A percentile compares a stretch with the other conserved stretches of the same genome.
Conservation (phyloP, 2,329 filamentous ascomycete genomes). For the Acarospora socialis region DNA sequence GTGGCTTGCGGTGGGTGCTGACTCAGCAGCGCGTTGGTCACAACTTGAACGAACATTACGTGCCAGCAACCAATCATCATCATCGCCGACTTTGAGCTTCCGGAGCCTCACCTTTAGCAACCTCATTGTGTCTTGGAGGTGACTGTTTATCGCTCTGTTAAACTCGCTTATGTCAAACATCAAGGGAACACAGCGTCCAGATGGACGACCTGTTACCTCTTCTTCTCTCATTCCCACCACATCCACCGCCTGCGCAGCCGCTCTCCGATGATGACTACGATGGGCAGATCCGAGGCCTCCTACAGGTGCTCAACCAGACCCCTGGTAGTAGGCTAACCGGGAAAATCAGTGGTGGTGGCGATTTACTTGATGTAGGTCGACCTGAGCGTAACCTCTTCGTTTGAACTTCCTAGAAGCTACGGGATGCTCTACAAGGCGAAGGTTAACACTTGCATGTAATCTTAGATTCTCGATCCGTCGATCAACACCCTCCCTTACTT, state of each 20-base stretch:
- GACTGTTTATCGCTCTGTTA: no score
- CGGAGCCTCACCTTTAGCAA: no score
- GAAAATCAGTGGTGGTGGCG: slow-evolving; percentile 20
- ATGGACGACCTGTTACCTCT: slow-evolving; percentile 21
- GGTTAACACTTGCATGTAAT: no score
- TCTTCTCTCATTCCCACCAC: slow-evolving; percentile 27
- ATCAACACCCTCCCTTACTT: slow-evolving; percentile 47
- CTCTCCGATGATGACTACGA: slow-evolving; percentile 30
- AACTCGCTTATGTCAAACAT: no score
- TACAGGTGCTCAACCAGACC: slow-evolving; percentile 25
- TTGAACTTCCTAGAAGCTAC: background rate
- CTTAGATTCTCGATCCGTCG: slow-evolving; percentile 39
- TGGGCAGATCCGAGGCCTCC: slow-evolving; percentile 25
- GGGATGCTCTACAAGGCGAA: background rate
- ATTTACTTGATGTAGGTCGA: slow-evolving; percentile 26
- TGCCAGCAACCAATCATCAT: no score
- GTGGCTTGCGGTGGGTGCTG: no score
- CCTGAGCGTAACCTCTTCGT: no score
- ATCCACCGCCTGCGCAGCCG: slow-evolving; percentile 21
- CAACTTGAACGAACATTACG: no score
- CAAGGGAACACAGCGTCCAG: no score
- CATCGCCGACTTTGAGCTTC: no score
- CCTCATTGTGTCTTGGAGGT: no score
- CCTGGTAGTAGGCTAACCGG: slow-evolving; percentile 21
- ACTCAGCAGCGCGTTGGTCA: no score